Base-by-base conservation (phyloP, 164 flowering plant genomes). In the Aristolochia fimbriata region DNA sequence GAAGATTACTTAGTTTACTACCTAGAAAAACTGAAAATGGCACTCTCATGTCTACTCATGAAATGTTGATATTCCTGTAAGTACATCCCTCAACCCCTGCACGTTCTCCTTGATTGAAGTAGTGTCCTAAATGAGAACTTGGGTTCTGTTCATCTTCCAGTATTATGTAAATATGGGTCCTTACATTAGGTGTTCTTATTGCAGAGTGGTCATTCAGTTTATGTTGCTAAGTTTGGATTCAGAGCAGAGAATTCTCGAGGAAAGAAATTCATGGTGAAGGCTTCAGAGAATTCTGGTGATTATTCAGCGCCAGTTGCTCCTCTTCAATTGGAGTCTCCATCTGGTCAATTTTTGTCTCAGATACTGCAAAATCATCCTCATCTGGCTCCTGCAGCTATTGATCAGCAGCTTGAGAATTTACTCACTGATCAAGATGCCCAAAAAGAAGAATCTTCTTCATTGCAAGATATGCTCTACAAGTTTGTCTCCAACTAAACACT, bases 381-480 rank as follows among this genome's bases (percentile, higher is more conserved):
- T 77, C 79, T 92, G 33, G 86, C 83, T 27, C 84, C 85, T 30
- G 81, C 96, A 33, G 81, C 96, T 45, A 72, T 87, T 67, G 98
- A 92, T 64, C 96, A 92, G 74, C 95, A 92, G 76, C 89, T 92
- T 50, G 91, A 85, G 80, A 78, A 70, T 62, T 86, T 92, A 64
- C 84, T 79, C 60, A 71, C 62, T 50, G 89, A 84, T 47, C 85
- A 77, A 58, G 88, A 84, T 71, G 70, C 77, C 22, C 73, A 77
- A 61, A 71, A 41, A 50, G 72, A 79, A 71, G 80, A 80, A 67
- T 43, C 72, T 61, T 55, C 82, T 41, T 59, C 81, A 57, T 65
- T 82, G 55, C 77, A 77, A 66, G 86, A 88, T 73, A 76, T 71
- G 57, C 73, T 71, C 61, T 56, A 56, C 41, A 9, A 56, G 58